A percentile compares a stretch with the other conserved stretches of the same genome.
phyloP scores from a whole-genome alignment of 1,284 basidiomycete species.

The Marasmius tenuissimus region DNA sequence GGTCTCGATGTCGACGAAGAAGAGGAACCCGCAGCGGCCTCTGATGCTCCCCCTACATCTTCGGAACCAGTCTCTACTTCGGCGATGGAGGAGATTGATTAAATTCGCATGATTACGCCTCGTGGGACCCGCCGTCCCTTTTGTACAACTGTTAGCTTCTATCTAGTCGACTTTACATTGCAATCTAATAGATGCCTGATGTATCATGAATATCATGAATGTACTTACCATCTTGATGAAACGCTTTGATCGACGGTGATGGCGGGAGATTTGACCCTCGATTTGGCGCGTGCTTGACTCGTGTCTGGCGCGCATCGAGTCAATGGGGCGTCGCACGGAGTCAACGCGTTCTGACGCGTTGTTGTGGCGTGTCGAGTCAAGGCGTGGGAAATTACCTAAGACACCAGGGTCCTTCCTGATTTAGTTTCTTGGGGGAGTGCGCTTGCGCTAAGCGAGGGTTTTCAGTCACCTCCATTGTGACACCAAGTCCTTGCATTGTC shows the following conservation, averaged over 20 bases:
- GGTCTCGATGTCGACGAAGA: constrained; percentile 85
- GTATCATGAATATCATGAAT: no score
- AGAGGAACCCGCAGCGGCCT: constrained; percentile 40
- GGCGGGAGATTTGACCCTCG: neutral
- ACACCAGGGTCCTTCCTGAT: neutral
- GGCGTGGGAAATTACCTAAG: neutral
- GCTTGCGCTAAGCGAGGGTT: neutral
- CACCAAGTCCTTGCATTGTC: neutral
- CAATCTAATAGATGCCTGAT: no score
- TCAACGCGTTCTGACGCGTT: neutral
- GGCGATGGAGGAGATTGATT: constrained; percentile 88
- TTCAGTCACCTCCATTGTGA: neutral
- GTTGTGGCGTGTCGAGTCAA: neutral
- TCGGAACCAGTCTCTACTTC: constrained; percentile 63
- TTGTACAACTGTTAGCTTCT: no score
- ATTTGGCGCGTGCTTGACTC: neutral
- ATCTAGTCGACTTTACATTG: no score
- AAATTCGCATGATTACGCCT: constrained; percentile 23
- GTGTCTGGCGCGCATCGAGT: neutral
- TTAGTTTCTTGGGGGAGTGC: neutral
- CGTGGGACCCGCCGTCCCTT: neutral
- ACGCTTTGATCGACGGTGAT: no score
- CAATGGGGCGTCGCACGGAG: neutral
- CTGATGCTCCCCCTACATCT: constrained; percentile 41
- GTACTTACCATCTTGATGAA: no score